A percentile compares a stretch with the other conserved stretches of the same genome.
Evolutionary conservation across 129 eudicot species (phyloP).

Genomic region (Centella asiatica): DNA sequence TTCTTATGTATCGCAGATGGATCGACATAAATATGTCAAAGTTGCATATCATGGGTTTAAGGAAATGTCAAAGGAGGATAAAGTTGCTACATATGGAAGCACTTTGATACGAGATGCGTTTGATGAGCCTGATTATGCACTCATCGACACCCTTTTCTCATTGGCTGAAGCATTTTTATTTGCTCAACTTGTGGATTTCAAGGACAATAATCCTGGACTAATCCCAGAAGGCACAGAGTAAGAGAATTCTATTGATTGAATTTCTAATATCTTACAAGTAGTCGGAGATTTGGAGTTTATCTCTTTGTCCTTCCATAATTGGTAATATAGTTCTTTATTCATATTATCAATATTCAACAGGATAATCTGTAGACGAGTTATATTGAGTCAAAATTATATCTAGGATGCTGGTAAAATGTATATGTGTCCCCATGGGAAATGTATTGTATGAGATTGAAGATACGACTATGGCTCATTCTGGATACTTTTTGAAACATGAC

Average conservation of each 20-base stretch:
- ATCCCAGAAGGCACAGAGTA: conserved; percentile 70
- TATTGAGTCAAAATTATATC: too few species aligned
- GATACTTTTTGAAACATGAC: too few species aligned
- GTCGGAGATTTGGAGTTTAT: not conserved
- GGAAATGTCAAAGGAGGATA: conserved; percentile 82
- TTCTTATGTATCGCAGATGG: conserved; percentile 51
- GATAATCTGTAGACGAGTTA: too few species aligned
- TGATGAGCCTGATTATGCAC: conserved; percentile 96
- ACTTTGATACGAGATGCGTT: conserved; percentile 72
- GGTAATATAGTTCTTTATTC: not conserved
- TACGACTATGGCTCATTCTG: too few species aligned
- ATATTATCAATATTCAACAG: too few species aligned
- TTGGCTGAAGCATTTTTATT: conserved; percentile 93
- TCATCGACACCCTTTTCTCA: conserved; percentile 90
- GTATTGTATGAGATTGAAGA: too few species aligned
- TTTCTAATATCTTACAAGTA: conserved; percentile 16
- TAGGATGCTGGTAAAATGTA: too few species aligned
- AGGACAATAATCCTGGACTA: conserved; percentile 79
- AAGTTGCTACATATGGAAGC: conserved; percentile 74
- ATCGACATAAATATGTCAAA: conserved; percentile 93
- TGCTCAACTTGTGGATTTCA: conserved; percentile 94
- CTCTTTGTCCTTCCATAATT: not conserved
- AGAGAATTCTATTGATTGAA: conserved; percentile 27
- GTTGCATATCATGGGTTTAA: conserved; percentile 95
- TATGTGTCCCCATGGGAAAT: too few species aligned